phyloP scores from a whole-genome alignment of 1,139 yeast genomes.

The Kurtzmaniella quercitrusa region DNA sequence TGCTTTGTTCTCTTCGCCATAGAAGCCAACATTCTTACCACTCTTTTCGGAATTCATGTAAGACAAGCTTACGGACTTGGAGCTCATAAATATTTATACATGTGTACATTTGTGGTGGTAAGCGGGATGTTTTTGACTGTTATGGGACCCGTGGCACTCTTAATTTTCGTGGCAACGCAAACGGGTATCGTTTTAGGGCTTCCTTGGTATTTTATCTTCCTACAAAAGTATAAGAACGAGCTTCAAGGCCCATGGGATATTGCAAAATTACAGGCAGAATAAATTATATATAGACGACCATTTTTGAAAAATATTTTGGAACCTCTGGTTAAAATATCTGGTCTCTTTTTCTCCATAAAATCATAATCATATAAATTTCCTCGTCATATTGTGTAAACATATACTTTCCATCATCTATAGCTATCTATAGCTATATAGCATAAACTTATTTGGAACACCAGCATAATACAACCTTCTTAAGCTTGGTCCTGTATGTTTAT shows the following conservation, averaged over 20 bases:
- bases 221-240: slow-evolving; percentile 83
- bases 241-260: slow-evolving; percentile 94
- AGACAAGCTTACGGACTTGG: slow-evolving; percentile 28
- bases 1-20: slow-evolving; percentile 74
- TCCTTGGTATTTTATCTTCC: slow-evolving; percentile 65
- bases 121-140: slow-evolving; percentile 27
- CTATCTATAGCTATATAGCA: too few species aligned
- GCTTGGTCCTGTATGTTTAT: too few species aligned
- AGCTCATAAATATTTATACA: slow-evolving; percentile 32
- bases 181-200: slow-evolving; percentile 49
- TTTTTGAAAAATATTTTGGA: too few species aligned
- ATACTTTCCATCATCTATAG: too few species aligned
- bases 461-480: too few species aligned
- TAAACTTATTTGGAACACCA: too few species aligned
- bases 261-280: slow-evolving; percentile 49
- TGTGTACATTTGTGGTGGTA: slow-evolving; percentile 14
- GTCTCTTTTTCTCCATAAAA: too few species aligned
- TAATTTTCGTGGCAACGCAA: slow-evolving; percentile 50
- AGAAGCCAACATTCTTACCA: slow-evolving; percentile 68
- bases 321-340: too few species aligned
- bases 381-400: too few species aligned
- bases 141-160: slow-evolving; percentile 37
- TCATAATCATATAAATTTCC: too few species aligned
- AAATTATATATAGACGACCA: too few species aligned
- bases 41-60: slow-evolving; percentile 62